phyloP scores from a whole-genome alignment of 495 filamentous ascomycete species.

The Beverwykella pulmonaria region DNA sequence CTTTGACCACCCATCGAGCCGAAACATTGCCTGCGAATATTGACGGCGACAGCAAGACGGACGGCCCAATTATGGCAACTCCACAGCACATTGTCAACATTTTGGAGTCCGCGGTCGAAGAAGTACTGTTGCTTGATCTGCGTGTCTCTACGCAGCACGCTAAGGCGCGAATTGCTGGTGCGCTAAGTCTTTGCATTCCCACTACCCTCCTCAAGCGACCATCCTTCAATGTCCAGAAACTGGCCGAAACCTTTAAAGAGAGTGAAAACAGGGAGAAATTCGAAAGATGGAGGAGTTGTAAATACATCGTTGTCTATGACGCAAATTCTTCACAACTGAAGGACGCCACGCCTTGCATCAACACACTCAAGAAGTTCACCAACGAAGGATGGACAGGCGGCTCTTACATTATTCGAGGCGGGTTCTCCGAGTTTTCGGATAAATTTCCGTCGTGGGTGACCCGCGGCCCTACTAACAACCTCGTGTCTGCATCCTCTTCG shows the following conservation, averaged over 20 bases:
- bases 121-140: slow-evolving; percentile 81
- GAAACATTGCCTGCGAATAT: slow-evolving; percentile 60
- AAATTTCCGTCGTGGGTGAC: slow-evolving; percentile 54
- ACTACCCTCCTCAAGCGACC: slow-evolving; percentile 90
- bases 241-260: slow-evolving; percentile 83
- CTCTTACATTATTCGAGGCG: slow-evolving; percentile 68
- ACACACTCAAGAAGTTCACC: slow-evolving; percentile 90
- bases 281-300: slow-evolving; percentile 70
- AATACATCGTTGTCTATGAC: slow-evolving; percentile 86
- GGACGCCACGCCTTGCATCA: slow-evolving; percentile 74
- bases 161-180: slow-evolving; percentile 70
- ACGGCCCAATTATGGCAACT: slow-evolving; percentile 59
- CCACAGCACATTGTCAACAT: slow-evolving; percentile 67
- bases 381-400: slow-evolving; percentile 80
- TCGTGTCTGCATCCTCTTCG: slow-evolving; percentile 48
- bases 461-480: slow-evolving; percentile 46
- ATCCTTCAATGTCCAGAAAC: slow-evolving; percentile 87
- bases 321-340: slow-evolving; percentile 70
- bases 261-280: slow-evolving; percentile 74
- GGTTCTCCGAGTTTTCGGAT: slow-evolving; percentile 54
- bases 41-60: slow-evolving; percentile 40
- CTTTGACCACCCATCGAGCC: slow-evolving; percentile 49
- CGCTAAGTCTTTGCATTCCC: slow-evolving; percentile 91
- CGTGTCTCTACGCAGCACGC: slow-evolving; percentile 83
- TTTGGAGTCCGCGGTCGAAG: slow-evolving; percentile 57